phyloP scores from a whole-genome alignment of 306 rosid species.

The Vigna mungo region DNA sequence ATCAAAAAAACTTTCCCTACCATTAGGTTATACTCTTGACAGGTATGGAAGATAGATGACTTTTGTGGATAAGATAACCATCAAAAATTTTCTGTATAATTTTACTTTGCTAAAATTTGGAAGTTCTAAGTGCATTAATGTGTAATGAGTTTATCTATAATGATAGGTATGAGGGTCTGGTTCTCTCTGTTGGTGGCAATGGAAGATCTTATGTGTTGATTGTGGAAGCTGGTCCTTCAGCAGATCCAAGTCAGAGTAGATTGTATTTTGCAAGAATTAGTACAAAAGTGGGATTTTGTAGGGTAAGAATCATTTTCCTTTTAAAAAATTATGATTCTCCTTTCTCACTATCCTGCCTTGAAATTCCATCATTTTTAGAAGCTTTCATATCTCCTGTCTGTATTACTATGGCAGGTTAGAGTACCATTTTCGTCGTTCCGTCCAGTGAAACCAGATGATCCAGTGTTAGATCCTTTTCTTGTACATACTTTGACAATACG shows the following conservation, averaged over 20 bases:
- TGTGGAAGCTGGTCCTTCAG: constrained; percentile 89
- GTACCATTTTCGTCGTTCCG: constrained; percentile 95
- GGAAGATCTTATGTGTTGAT: constrained; percentile 89
- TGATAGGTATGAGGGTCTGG: constrained; percentile 90
- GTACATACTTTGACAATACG: constrained; percentile 95
- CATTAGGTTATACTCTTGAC: constrained; percentile 92
- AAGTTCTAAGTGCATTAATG: constrained; percentile 25
- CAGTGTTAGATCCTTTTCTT: constrained; percentile 89
- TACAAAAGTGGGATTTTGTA: constrained; percentile 94
- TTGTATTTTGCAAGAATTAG: constrained; percentile 84
- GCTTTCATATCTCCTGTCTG: constrained; percentile 41
- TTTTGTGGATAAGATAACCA: neutral
- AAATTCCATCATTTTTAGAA: constrained; percentile 11
- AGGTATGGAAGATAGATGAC: constrained; percentile 58
- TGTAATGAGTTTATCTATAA: constrained; percentile 29
- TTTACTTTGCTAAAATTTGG: constrained; percentile 29
- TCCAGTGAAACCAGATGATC: constrained; percentile 91
- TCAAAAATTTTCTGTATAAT: constrained; percentile 7
- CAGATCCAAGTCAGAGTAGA: constrained; percentile 83
- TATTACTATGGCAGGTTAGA: constrained; percentile 75
- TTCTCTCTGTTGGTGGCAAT: constrained; percentile 97
- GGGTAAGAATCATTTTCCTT: constrained; percentile 62
- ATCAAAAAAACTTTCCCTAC: constrained; percentile 81
- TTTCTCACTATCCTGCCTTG: constrained; percentile 22
- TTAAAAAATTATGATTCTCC: constrained; percentile 12